Evolutionary conservation across 2,329 filamentous ascomycete genomes (phyloP), one percentile per base, ranked within the genome.

Genomic region (Aspergillus thermomutatus): DNA sequence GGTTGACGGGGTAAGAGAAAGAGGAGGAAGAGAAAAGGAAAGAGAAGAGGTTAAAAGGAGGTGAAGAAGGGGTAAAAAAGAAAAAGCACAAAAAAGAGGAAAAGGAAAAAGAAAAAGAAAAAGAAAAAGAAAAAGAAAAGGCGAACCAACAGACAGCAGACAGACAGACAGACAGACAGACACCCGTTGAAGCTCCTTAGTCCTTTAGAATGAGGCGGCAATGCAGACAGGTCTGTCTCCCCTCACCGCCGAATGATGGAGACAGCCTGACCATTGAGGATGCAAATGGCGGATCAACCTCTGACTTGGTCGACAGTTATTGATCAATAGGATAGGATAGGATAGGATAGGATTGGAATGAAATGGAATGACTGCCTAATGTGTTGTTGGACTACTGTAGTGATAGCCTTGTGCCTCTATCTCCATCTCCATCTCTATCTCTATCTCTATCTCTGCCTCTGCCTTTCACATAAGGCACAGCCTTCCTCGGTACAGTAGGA

Each of bases 161-260:
- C n/a, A n/a, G n/a, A n/a, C n/a, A 34, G 28, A 6, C 28, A 34
- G 28, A 34, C 28, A 34, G 11, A 6, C 28, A 34, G 28, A 34
- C 6, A 11, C 28, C 28, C 6, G 28, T 11, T n/a, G n/a, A 34
- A 34, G 31, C 31, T 34, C 4, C 28, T 31, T n/a, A n/a, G n/a
- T 11, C 31, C 31, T 37, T 14, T 17, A 57, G 51, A 59, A 63
- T 63, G 61, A 63, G 61, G 61, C 61, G 61, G 61, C 56, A 63
- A 59, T 57, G 60, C 61, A 60, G 61, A 61, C 56, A 58, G 50
- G 48, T 2, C 5, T 5, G 17, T 37, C 14, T 17, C 14, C 53
- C 49, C 57, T 63, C 60, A 63, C 60, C 60, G 60, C 60, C 60
- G 59, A 57, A 61, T 52, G 25, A 28, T 21, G 23, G 31, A 17